Conservation (phyloP, 805 yeast genomes). For the Tetrapisispora pingtungensis region DNA sequence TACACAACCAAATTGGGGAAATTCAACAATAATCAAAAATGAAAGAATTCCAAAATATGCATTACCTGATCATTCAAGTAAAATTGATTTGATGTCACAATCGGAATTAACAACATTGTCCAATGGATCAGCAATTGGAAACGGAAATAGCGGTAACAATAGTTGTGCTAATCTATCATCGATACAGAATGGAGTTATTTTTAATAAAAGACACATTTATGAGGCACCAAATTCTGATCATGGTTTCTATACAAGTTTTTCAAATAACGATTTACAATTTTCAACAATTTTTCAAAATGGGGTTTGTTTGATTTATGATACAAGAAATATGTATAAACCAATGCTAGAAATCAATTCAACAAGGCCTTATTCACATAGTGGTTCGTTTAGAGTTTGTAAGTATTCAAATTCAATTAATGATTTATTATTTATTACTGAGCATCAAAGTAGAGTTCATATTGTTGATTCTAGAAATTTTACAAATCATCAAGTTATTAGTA, state of each 20-base stretch:
- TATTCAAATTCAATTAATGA: conserved; percentile 64
- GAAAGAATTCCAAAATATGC: conserved; percentile 25
- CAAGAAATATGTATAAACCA: conserved; percentile 50
- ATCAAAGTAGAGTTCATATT: conserved; percentile 77
- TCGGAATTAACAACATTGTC: too few relatives aligned
- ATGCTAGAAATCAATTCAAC: conserved; percentile 50
- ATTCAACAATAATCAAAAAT: conserved; percentile 19
- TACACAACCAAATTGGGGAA: conserved; percentile 24
- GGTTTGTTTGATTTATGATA: conserved; percentile 62
- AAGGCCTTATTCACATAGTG: conserved; percentile 41
- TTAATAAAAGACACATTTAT: conserved; percentile 28
- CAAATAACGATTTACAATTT: conserved; percentile 63
- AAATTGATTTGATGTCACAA: conserved; percentile 1
- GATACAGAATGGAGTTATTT: conserved; percentile 6
- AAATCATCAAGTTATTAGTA: conserved; percentile 65
- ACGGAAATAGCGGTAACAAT: neutral
- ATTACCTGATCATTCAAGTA: conserved; percentile 16
- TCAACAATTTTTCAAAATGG: conserved; percentile 86
- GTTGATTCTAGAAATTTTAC: conserved; percentile 65
- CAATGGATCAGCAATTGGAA: too few relatives aligned
- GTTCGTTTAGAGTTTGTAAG: conserved; percentile 60
- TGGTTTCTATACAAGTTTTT: conserved; percentile 76
- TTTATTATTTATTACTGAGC: conserved; percentile 67
- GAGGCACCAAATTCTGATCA: conserved; percentile 53
- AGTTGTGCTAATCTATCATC: neutral